phyloP scores from a whole-genome alignment of 176 grass and related monocot species.

The Canna indica region DNA sequence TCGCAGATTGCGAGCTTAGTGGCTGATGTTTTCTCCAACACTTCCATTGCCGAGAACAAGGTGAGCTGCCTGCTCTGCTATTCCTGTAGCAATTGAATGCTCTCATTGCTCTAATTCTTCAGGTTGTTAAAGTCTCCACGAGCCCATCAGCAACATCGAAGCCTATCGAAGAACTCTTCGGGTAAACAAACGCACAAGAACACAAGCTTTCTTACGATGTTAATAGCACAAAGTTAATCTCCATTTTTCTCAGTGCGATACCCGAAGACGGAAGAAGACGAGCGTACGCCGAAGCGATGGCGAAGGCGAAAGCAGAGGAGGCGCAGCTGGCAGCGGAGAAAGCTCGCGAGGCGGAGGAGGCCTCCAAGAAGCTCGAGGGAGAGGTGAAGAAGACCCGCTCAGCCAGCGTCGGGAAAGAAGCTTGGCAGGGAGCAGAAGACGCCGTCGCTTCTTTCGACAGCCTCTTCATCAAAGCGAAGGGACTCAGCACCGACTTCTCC shows the following conservation, averaged over 20 bases:
- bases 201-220: background rate
- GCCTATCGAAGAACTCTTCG: constrained; percentile 47
- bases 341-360: constrained; percentile 29
- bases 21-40: constrained; percentile 77
- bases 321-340: constrained; percentile 27
- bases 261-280: constrained; percentile 82
- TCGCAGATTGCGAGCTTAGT: constrained; percentile 73
- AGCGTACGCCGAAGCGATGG: constrained; percentile 53
- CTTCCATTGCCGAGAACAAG: constrained; percentile 75
- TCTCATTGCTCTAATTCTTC: constrained; percentile 21
- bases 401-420: constrained; percentile 2
- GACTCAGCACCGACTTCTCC: constrained; percentile 41
- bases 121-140: constrained; percentile 83
- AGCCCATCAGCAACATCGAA: constrained; percentile 58
- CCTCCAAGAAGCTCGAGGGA: constrained; percentile 29
- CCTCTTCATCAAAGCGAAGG: constrained; percentile 47
- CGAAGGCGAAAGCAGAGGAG: constrained; percentile 59
- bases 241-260: background rate
- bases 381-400: constrained; percentile 2
- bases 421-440: constrained; percentile 9
- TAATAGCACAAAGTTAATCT: background rate
- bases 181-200: constrained; percentile 26
- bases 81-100: no score
- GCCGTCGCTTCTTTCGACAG: constrained; percentile 32
- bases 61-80: constrained; percentile 29